Conservation (phyloP, 1,284 basidiomycete genomes). For the Apiotrichum brassicae region DNA sequence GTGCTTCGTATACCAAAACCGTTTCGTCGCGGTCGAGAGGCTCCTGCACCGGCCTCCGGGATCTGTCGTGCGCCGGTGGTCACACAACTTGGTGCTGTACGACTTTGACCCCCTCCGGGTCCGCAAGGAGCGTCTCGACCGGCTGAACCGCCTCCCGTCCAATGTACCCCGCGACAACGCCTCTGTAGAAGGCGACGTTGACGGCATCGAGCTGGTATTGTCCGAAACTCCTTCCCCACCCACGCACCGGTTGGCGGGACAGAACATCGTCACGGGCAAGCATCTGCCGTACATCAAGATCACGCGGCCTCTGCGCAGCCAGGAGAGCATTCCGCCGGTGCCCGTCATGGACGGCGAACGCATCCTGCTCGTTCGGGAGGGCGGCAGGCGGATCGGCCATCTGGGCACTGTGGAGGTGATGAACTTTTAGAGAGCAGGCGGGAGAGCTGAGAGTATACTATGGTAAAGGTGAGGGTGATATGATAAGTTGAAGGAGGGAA, state of each 20-base stretch:
- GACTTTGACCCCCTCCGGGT: slow-evolving; percentile 42
- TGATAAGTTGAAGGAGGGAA: too few relatives aligned
- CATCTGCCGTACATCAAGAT: slow-evolving; percentile 33
- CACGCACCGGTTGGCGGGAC: slow-evolving; percentile 10
- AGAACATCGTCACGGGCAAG: slow-evolving; percentile 23
- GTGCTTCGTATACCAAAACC: slow-evolving; percentile 44
- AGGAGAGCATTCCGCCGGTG: slow-evolving; percentile 13
- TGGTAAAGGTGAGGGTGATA: too few relatives aligned
- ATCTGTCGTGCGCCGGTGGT: too few relatives aligned
- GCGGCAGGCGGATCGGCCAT: too few relatives aligned
- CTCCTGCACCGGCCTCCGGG: not conserved
- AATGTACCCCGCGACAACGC: not conserved
- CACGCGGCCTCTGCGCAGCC: slow-evolving; percentile 12
- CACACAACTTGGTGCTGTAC: slow-evolving; percentile 20
- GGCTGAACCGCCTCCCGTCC: slow-evolving; percentile 5
- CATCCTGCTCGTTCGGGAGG: slow-evolving; percentile 22
- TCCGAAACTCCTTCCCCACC: slow-evolving; percentile 21
- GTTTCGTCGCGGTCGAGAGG: slow-evolving; percentile 28
- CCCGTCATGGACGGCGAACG: slow-evolving; percentile 42
- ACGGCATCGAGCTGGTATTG: slow-evolving; percentile 23
- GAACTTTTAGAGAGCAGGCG: too few relatives aligned
- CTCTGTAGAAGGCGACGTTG: slow-evolving; percentile 12
- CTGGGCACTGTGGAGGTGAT: too few relatives aligned
- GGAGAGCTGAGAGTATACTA: too few relatives aligned
- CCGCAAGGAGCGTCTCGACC: slow-evolving; percentile 24